Percentiles rank a stretch among this genome's conserved stretches.
phyloP scores from a whole-genome alignment of 352 stramenopile species.

The Pythium brachiatum region DNA sequence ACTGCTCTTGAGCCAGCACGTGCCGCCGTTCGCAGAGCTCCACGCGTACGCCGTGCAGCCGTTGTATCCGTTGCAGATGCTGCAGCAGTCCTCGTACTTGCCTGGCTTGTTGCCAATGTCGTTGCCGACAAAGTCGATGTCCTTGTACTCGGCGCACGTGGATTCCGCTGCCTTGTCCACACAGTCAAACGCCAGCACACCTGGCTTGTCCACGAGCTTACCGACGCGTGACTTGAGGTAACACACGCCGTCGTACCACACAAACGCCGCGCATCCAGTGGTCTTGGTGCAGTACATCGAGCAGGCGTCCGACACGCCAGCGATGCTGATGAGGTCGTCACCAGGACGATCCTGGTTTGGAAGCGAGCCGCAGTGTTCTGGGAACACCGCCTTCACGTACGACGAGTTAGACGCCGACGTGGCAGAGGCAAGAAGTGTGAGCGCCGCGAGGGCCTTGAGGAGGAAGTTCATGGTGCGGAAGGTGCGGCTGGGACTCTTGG shows the following conservation, averaged over 20 bases:
- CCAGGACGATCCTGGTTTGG: constrained; percentile 5
- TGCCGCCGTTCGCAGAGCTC: constrained; percentile 45
- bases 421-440: neutral
- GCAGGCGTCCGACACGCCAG: constrained; percentile 9
- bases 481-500: too few species aligned
- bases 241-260: constrained; percentile 20
- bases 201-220: constrained; percentile 4
- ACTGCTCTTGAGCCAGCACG: constrained; percentile 54
- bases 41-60: constrained; percentile 54
- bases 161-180: neutral
- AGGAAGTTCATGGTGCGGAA: too few species aligned
- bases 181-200: neutral
- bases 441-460: neutral
- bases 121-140: constrained; percentile 23
- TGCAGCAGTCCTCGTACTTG: constrained; percentile 25
- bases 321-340: constrained; percentile 11
- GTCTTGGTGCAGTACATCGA: too few species aligned
- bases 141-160: constrained; percentile 3
- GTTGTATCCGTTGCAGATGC: constrained; percentile 39
- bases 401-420: too few species aligned
- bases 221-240: constrained; percentile 22
- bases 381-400: too few species aligned
- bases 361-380: too few species aligned
- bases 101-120: constrained; percentile 16
- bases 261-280: constrained; percentile 16